Evolutionary conservation across 257 asterid genomes (phyloP).

Genomic region (Cruciata laevipes): DNA sequence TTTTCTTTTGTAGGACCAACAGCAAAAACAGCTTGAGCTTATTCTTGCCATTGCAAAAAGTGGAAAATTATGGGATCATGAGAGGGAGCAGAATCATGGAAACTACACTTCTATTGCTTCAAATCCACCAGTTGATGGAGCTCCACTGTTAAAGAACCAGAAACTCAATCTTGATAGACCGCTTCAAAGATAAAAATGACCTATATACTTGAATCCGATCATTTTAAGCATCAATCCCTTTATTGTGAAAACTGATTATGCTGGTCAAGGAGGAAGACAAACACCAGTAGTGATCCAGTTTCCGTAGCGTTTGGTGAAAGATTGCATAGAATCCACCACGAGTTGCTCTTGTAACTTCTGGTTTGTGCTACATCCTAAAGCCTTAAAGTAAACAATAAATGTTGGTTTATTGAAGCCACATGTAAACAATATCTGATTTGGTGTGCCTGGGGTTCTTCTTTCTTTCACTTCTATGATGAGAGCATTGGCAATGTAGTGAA

Average conservation of each 20-base stretch:
- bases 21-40: slow-evolving; percentile 68
- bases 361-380: not conserved
- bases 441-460: no score
- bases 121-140: slow-evolving; percentile 20
- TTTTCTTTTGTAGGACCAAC: slow-evolving; percentile 57
- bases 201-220: not conserved
- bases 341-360: not conserved
- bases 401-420: not conserved
- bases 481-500: no score
- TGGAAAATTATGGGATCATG: slow-evolving; percentile 34
- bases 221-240: not conserved
- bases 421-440: no score
- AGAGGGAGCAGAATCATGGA: slow-evolving; percentile 9
- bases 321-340: not conserved
- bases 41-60: slow-evolving; percentile 48
- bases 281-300: not conserved
- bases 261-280: not conserved
- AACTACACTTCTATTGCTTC: slow-evolving; percentile 8
- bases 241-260: not conserved
- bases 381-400: not conserved
- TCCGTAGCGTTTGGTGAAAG: no score
- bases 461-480: no score
- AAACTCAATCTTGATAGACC: slow-evolving; percentile 28
- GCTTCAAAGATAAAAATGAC: not conserved
- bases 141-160: slow-evolving; percentile 25